Percentiles rank a stretch among this genome's conserved stretches.
Evolutionary conservation across 139 green algal species (phyloP).

Genomic region (Chlorella sp.): DNA sequence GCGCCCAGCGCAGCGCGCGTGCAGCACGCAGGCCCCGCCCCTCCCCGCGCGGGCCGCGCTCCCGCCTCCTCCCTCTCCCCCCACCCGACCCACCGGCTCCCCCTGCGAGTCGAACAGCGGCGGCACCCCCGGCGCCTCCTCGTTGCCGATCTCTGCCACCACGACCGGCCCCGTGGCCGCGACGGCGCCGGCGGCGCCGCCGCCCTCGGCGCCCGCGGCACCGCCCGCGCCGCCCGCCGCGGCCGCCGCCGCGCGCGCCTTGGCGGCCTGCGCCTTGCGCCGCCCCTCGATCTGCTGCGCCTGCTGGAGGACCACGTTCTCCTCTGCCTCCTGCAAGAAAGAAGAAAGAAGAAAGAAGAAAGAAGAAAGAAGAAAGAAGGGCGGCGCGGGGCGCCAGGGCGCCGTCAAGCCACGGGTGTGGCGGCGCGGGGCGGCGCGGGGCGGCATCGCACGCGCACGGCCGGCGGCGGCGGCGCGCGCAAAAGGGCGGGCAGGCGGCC

Average conservation of each 20-base stretch:
- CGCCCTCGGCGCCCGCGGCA: neutral
- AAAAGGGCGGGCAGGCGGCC: too few relatives aligned
- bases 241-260: conserved; percentile 5
- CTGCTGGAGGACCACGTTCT: conserved; percentile 64
- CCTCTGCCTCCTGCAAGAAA: conserved; percentile 66
- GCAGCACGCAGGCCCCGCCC: too few relatives aligned
- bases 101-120: conserved; percentile 63
- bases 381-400: too few relatives aligned
- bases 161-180: neutral
- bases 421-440: too few relatives aligned
- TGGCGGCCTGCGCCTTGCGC: conserved; percentile 54
- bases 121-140: conserved; percentile 46
- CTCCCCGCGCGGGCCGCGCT: too few relatives aligned
- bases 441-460: too few relatives aligned
- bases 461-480: too few relatives aligned
- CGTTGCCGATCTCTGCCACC: conserved; percentile 19
- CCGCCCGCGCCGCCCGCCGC: conserved; percentile 1
- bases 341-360: too few relatives aligned
- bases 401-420: too few relatives aligned
- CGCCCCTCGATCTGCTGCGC: conserved; percentile 55
- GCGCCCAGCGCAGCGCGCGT: too few relatives aligned
- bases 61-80: too few relatives aligned
- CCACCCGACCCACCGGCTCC: conserved; percentile 44
- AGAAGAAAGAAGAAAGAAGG: neutral
- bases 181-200: conserved; percentile 3